Evolutionary conservation across 2,329 filamentous ascomycete genomes (phyloP).

Genomic region (Pestalotiopsis fici): DNA sequence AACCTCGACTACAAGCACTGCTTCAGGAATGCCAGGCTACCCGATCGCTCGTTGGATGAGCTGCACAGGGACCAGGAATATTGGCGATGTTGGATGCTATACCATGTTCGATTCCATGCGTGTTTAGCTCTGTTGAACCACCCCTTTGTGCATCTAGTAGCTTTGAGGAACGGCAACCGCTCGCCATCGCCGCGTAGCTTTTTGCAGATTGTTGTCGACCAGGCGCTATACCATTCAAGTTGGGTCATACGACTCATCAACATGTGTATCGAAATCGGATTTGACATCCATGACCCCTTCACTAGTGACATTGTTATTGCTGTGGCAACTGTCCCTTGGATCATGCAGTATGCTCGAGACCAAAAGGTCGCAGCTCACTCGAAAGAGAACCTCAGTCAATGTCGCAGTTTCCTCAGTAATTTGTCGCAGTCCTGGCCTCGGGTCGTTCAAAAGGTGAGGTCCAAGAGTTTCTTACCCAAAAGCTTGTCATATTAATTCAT

Average conservation of each 20-base stretch:
- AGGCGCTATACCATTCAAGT: background rate
- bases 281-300: background rate
- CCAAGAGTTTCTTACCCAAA: background rate
- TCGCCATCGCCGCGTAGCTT: background rate
- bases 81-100: background rate
- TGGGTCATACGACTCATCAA: background rate
- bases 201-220: background rate
- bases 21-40: background rate
- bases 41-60: background rate
- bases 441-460: background rate
- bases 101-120: background rate
- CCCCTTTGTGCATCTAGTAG: background rate
- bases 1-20: slow-evolving; percentile 2
- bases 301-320: background rate
- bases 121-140: background rate
- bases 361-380: background rate
- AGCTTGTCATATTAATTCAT: background rate
- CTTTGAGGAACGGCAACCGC: background rate
- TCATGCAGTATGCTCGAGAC: background rate
- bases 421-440: background rate
- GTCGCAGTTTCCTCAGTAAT: background rate
- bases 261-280: background rate
- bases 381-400: background rate
- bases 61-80: background rate
- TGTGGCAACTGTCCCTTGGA: background rate